Conservation (phyloP, 495 filamentous ascomycete species). For the Cercophora sp. region DNA sequence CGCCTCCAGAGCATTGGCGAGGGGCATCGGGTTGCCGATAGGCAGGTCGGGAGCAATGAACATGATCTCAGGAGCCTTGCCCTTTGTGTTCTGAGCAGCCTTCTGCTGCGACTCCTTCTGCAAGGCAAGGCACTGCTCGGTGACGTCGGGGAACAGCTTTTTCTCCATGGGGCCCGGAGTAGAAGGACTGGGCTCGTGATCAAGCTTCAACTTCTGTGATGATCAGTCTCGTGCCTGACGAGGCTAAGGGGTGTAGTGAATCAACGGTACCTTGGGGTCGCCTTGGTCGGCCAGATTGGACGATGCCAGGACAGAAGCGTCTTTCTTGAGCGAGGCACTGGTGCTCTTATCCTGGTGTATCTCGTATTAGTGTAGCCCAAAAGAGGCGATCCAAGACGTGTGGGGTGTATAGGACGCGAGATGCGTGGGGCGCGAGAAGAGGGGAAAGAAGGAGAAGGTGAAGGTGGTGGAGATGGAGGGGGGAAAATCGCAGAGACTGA, state of each 20-base stretch:
- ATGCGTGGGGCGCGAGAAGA: no score
- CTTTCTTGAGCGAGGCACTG: conserved; percentile 35
- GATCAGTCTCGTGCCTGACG: conserved; percentile 25
- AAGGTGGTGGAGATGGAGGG: no score
- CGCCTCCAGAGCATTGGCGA: conserved; percentile 34
- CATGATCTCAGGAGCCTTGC: no score
- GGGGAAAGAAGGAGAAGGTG: no score
- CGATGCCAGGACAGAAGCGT: conserved; percentile 39
- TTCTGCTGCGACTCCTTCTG: conserved; percentile 47
- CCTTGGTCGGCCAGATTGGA: conserved; percentile 49
- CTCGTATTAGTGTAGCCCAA: background rate
- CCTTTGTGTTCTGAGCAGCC: conserved; percentile 31
- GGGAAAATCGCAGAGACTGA: background rate
- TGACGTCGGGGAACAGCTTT: conserved; percentile 62
- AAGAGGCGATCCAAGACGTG: no score
- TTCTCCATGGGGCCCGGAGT: conserved; percentile 53
- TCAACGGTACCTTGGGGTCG: conserved; percentile 40
- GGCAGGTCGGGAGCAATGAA: no score
- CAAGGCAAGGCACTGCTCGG: conserved; percentile 59
- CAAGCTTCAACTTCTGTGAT: conserved; percentile 48
- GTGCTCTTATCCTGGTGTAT: background rate
- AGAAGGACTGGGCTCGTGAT: conserved; percentile 36
- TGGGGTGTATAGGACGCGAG: no score
- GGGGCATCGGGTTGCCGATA: conserved; percentile 39
- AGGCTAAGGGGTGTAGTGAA: background rate